These are phyloP conservation scores for Mycena latifolia DNA, from an alignment of 768 basidiomycete species.

Conservation along the genomic window DNA sequence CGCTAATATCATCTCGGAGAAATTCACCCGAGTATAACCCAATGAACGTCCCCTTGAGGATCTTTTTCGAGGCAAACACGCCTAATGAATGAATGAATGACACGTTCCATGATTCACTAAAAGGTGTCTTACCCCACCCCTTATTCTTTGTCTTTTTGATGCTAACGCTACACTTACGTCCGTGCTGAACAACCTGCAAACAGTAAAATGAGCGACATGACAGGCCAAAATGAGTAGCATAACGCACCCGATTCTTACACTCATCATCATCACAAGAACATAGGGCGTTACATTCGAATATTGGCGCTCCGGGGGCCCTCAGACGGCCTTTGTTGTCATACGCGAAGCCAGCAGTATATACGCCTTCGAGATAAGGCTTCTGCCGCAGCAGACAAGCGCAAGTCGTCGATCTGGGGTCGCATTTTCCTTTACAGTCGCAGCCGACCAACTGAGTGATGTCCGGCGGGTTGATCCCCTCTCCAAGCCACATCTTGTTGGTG, in stretches of 20 bases:
- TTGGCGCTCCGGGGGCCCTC: constrained; percentile 64
- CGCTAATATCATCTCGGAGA: constrained; percentile 74
- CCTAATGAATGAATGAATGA: constrained; percentile 55
- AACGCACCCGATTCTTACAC: constrained; percentile 83
- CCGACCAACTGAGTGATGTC: constrained; percentile 68
- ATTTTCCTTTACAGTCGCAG: constrained; percentile 82
- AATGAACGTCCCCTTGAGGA: constrained; percentile 77
- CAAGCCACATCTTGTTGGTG: constrained; percentile 85
- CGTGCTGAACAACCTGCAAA: constrained; percentile 84
- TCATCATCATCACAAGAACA: constrained; percentile 82
- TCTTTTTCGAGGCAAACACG: constrained; percentile 77
- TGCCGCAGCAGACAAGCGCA: constrained; percentile 81
- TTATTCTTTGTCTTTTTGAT: constrained; percentile 81
- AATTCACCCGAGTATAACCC: constrained; percentile 92
- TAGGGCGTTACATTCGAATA: constrained; percentile 89
- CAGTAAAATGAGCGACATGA: background rate
- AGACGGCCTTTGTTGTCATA: constrained; percentile 76
- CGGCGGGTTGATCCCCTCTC: constrained; percentile 75
- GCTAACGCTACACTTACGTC: constrained; percentile 70
- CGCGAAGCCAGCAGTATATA: constrained; percentile 64
- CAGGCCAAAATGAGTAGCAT: background rate
- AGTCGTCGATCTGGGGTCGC: constrained; percentile 78
- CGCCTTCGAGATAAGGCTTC: constrained; percentile 47
- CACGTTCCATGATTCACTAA: background rate
- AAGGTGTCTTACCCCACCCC: constrained; percentile 79